phyloP scores from a whole-genome alignment of 2,329 filamentous ascomycete species.

The Chrysoporthe puriensis region DNA sequence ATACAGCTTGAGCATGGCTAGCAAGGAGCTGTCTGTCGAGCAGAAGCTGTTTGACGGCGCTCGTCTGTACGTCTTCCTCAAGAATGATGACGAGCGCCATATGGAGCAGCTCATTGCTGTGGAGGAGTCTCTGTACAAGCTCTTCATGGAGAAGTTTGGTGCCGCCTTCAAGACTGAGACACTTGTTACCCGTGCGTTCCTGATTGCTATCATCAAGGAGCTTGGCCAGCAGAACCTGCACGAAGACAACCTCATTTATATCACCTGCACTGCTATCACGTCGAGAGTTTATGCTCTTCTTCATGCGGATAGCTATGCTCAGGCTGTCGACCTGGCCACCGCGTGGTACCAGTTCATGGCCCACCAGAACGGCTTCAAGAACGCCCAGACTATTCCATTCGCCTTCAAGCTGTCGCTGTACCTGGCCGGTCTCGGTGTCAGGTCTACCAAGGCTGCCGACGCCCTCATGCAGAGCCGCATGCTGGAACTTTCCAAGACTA shows the following conservation, averaged over 20 bases:
- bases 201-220: conserved; percentile 29
- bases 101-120: conserved; percentile 27
- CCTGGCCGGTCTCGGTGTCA: conserved; percentile 30
- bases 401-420: conserved; percentile 30
- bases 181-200: conserved; percentile 25
- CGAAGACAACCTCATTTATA: conserved; percentile 28
- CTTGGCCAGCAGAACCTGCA: conserved; percentile 27
- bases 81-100: conserved; percentile 27
- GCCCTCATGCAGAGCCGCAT: conserved; percentile 26
- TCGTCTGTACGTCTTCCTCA: conserved; percentile 29
- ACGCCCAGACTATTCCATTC: conserved; percentile 27
- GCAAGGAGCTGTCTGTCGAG: conserved; percentile 27
- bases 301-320: conserved; percentile 20
- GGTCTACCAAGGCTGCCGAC: conserved; percentile 34
- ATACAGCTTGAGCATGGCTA: conserved; percentile 28
- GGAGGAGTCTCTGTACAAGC: conserved; percentile 28
- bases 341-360: conserved; percentile 30
- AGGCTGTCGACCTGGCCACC: conserved; percentile 27
- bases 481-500: conserved; percentile 30
- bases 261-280: conserved; percentile 26
- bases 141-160: conserved; percentile 29
- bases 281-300: conserved; percentile 27
- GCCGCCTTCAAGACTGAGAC: conserved; percentile 28
- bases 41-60: conserved; percentile 30
- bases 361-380: conserved; percentile 30